Base-by-base conservation (phyloP, 148 eudicot genomes). In the Selenicereus undatus region DNA sequence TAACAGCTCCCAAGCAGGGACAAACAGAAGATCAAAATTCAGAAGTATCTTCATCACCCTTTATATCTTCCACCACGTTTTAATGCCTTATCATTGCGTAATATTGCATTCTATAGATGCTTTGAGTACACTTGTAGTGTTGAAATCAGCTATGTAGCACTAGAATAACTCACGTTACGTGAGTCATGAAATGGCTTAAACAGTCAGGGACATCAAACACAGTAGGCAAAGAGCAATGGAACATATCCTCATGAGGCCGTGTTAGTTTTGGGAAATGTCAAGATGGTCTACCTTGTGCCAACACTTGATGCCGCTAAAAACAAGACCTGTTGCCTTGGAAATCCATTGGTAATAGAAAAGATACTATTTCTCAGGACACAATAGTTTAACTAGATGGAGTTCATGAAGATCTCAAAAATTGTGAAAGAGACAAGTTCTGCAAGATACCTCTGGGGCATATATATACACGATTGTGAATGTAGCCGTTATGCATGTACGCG, bases 361-460 rank as follows among this genome's bases (percentile, higher is more conserved):
- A 11, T 64, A 64, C 1, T 50, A 8, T 13, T 79, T 78, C 50
- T 26, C 22, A 74, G 30, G 66, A 42, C 43, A 50, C 5, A 66
- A 39, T 42, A 20, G 6, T 12, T 7, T 16, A 64, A 45, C 17
- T 26, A 73, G 9, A 77, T 7, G 27, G 30, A 22, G 60, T 70
- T 16, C 24, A 48, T 50, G 48, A 70, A 26, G 68, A 30, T 30
- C 42, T 22, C 17, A 12, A 26, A 9, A 29, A 30, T 42, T 26
- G 32, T 45, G 43, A 42, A 68, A 73, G 26, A 73, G 14, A 17
- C 71, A 5, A 74, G 79, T 68, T 70, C 48, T 39, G 32, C 21
- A 58, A 74, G 24, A 81, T 87, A 91, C 98, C 96, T 95, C 98
- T 11, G 96, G 97, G 50, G 94, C 92, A 80, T 95, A 95, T 79